These are phyloP conservation scores for Omphalotus olearius DNA, from an alignment of 1,284 basidiomycete species.

Conservation along the genomic window DNA sequence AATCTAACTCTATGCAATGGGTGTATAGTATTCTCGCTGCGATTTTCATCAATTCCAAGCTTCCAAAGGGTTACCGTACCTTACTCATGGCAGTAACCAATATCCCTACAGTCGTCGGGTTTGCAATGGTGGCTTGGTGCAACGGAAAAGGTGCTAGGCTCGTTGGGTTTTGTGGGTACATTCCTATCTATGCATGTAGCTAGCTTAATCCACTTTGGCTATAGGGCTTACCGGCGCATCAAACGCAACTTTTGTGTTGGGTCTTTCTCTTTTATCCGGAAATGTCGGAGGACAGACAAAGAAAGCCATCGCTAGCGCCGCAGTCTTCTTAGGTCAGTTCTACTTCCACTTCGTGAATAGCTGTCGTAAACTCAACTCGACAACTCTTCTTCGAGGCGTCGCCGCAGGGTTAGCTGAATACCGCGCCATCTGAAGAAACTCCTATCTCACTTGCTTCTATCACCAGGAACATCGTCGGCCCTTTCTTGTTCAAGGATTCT, in stretches of 20 bases:
- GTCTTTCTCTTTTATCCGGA: constrained; percentile 38
- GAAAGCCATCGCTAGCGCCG: constrained; percentile 28
- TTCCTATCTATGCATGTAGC: background rate
- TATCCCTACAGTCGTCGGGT: constrained; percentile 23
- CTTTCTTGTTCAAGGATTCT: constrained; percentile 32
- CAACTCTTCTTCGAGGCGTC: constrained; percentile 14
- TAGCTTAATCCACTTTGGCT: background rate
- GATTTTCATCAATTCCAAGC: constrained; percentile 18
- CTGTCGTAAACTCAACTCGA: background rate
- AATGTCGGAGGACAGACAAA: constrained; percentile 44
- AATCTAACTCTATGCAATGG: background rate
- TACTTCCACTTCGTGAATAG: background rate
- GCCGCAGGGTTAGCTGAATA: constrained; percentile 27
- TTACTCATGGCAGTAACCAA: constrained; percentile 22
- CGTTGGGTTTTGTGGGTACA: constrained; percentile 22
- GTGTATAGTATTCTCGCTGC: constrained; percentile 20
- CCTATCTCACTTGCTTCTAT: background rate
- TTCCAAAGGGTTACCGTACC: constrained; percentile 21
- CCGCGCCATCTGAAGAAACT: background rate
- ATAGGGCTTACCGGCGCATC: constrained; percentile 34
- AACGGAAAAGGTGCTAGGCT: constrained; percentile 19
- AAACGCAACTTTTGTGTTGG: constrained; percentile 40
- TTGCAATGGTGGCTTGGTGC: constrained; percentile 23
- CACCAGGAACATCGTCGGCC: constrained; percentile 35
- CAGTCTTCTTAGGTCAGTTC: constrained; percentile 18